Percentiles rank a stretch among this genome's conserved stretches.
Conservation (phyloP, 331 rosid species). For the Cucumis variabilis region DNA sequence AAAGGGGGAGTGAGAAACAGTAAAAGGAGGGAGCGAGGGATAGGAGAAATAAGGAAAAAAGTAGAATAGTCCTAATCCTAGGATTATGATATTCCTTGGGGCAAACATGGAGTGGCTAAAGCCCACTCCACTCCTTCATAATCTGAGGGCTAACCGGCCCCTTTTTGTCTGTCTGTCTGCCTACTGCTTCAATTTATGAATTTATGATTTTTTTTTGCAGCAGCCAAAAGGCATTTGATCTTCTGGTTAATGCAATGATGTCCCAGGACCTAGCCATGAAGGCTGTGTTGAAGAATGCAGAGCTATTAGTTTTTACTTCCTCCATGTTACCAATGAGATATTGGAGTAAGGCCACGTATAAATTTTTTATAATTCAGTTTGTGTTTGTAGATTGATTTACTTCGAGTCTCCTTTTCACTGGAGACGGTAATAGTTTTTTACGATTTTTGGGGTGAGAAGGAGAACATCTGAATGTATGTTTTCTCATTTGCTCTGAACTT, state of each 20-base stretch:
- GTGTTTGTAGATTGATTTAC: neutral
- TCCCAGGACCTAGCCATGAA: slow-evolving; percentile 59
- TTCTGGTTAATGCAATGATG: slow-evolving; percentile 55
- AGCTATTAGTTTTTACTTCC: slow-evolving; percentile 73
- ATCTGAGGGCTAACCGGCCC: no score
- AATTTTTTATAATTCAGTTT: neutral
- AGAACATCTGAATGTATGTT: neutral
- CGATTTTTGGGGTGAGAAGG: neutral
- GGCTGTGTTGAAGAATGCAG: slow-evolving; percentile 53
- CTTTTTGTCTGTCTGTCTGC: neutral
- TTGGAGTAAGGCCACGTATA: slow-evolving; percentile 52
- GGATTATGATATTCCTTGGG: no score
- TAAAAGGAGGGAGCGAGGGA: no score
- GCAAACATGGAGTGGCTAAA: no score
- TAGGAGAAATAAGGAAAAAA: no score
- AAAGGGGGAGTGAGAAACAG: no score
- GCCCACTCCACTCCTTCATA: no score
- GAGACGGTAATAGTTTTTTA: neutral
- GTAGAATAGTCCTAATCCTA: no score
- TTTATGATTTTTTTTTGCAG: slow-evolving; percentile 33
- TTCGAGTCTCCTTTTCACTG: neutral
- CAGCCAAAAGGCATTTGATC: slow-evolving; percentile 46
- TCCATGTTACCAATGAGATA: slow-evolving; percentile 44
- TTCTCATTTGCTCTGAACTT: neutral
- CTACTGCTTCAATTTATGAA: slow-evolving; percentile 23